Evolutionary conservation across 176 grass and related monocot genomes (phyloP).

Genomic region (Eragrostis curvula): DNA sequence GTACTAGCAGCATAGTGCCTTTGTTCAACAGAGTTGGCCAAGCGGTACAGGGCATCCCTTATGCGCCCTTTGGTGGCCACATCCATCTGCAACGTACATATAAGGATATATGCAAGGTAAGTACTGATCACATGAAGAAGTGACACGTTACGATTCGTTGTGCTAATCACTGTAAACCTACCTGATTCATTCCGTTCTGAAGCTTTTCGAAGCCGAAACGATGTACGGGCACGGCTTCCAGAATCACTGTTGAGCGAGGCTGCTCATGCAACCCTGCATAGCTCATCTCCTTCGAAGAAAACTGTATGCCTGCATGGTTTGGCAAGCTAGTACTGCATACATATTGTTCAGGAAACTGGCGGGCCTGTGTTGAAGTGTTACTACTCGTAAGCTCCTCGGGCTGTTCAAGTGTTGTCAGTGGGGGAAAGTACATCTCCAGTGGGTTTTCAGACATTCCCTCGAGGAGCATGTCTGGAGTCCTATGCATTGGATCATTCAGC

Average conservation of each 20-base stretch:
- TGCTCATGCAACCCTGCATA: constrained; percentile 9
- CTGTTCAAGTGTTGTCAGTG: constrained; percentile 14
- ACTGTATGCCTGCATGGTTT: constrained; percentile 12
- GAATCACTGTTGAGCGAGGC: background rate
- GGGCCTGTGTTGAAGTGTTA: constrained; percentile 8
- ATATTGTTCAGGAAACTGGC: constrained; percentile 2
- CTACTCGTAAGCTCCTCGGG: background rate
- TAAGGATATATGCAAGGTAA: background rate
- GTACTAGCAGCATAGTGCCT: constrained; percentile 37
- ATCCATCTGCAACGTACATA: constrained; percentile 51
- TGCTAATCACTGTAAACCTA: constrained; percentile 22
- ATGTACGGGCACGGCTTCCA: constrained; percentile 39
- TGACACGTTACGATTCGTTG: background rate
- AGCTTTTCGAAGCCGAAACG: constrained; percentile 58
- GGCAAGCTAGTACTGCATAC: background rate
- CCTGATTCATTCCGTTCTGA: constrained; percentile 62
- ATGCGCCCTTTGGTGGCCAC: constrained; percentile 52
- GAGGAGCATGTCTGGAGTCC: constrained; percentile 48
- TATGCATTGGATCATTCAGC: background rate
- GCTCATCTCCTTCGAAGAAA: background rate
- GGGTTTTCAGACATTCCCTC: constrained; percentile 57
- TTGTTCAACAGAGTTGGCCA: constrained; percentile 60
- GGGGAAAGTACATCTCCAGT: constrained; percentile 46
- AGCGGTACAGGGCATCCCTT: constrained; percentile 63
- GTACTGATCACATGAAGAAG: background rate